Evolutionary conservation across 768 basidiomycete species (phyloP), one percentile per base, ranked within the genome.

Genomic region (Suillus spraguei): DNA sequence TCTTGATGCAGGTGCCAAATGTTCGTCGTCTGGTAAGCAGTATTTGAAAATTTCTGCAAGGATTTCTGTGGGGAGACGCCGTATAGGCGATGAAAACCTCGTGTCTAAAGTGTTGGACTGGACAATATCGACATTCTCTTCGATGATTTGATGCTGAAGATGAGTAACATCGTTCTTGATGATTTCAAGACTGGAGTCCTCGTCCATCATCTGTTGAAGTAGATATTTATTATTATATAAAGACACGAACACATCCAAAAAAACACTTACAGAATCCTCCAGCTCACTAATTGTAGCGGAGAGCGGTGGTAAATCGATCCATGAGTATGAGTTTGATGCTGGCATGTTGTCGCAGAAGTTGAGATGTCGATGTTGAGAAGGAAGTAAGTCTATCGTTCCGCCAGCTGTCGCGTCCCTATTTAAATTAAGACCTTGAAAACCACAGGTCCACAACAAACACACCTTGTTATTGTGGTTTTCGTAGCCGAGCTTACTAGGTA

Each of bases 21-120:
- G 53, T 0, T 67, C 58, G 24, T 72, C 67, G 0, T 60, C n/a
- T 3, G 72, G 67, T n/a, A 79, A 66, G 65, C 78, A 80, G 24
- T 76, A 73, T 11, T 69, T 65, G 68, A 85, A 85, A 41, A 86
- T 81, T 69, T 83, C 80, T 36, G 78, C 76, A 33, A 78, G 76
- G 5, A 85, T 68, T 68, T 85, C 84, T 0, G 78, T 55, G 6
- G 84, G 84, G 8, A 85, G 70, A 11, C 68, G 65, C 56, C 74
- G 69, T 60, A 85, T 80, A 41, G 65, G 62, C 28, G 69, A 67
- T 4, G 28, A 28, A 28, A 28, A 28, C 28, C 71, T 65, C 13
- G 32, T 64, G 46, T 75, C 69, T 1, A 33, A 60, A 3, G 64
- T 41, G 60, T 71, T 66, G 17, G 67, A 69, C 22, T 44, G 32